Conservation (phyloP, 129 eudicot species). For the Ambrosia artemisiifolia region DNA sequence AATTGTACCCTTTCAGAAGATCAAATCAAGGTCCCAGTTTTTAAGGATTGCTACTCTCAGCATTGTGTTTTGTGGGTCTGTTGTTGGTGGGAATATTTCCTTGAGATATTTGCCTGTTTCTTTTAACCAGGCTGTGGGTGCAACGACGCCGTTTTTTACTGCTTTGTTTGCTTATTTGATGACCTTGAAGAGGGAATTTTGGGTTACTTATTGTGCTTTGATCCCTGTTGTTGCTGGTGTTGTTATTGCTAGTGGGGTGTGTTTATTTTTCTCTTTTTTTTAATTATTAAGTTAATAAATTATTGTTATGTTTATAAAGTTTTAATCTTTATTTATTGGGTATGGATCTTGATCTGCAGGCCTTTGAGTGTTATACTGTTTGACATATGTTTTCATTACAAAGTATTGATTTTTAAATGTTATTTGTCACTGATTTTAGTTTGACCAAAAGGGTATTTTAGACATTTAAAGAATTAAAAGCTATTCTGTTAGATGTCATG, state of each 20-base stretch:
- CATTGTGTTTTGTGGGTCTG: constrained; percentile 65
- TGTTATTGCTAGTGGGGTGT: constrained; percentile 45
- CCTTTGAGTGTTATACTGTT: no score
- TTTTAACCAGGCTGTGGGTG: constrained; percentile 72
- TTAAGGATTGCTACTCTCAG: constrained; percentile 47
- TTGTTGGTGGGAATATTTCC: constrained; percentile 72
- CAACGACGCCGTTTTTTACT: constrained; percentile 73
- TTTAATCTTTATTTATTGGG: no score
- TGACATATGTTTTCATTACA: no score
- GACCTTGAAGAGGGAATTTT: constrained; percentile 58
- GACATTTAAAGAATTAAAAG: no score
- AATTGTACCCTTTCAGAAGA: constrained; percentile 57
- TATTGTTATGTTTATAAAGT: no score
- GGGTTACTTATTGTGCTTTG: constrained; percentile 39
- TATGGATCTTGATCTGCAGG: no score
- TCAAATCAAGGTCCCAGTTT: constrained; percentile 49
- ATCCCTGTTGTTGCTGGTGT: constrained; percentile 67
- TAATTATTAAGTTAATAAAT: no score
- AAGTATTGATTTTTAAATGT: neutral
- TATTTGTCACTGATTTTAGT: no score
- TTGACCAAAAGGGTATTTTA: no score
- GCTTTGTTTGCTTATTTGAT: constrained; percentile 69
- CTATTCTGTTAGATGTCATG: no score
- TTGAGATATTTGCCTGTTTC: constrained; percentile 65
- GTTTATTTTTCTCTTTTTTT: no score